Percentiles rank a stretch among this genome's conserved stretches.
Evolutionary conservation across 2,329 filamentous ascomycete genomes (phyloP).

Genomic region (Meredithiella fracta): DNA sequence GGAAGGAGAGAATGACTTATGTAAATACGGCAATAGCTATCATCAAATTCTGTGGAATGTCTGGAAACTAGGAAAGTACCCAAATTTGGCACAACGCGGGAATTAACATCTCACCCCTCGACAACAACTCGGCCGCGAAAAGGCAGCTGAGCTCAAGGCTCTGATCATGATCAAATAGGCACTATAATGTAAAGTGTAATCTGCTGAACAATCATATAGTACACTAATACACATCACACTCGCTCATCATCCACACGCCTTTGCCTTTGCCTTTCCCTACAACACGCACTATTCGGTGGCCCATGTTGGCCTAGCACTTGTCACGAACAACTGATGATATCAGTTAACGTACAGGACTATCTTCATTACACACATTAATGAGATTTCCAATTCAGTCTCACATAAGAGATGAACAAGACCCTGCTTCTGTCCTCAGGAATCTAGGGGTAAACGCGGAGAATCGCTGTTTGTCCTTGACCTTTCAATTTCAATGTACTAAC

Average conservation of each 20-base stretch:
- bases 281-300: too few relatives aligned
- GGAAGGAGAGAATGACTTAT: neutral
- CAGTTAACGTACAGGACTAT: neutral
- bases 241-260: neutral
- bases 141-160: neutral
- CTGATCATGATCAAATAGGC: neutral
- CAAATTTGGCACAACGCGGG: neutral
- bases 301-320: neutral
- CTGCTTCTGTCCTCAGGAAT: neutral
- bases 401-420: neutral
- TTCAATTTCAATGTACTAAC: too few relatives aligned
- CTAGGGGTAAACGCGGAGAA: neutral
- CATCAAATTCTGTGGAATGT: neutral
- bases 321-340: neutral
- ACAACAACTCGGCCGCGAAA: neutral
- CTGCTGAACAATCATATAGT: neutral
- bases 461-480: neutral
- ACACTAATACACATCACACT: neutral
- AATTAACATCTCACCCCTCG: neutral
- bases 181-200: neutral
- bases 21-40: neutral
- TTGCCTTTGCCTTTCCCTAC: neutral
- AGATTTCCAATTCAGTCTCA: slow-evolving; percentile 3
- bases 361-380: neutral
- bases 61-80: neutral